Evolutionary conservation across 2,329 filamentous ascomycete species (phyloP), one percentile per base, ranked within the genome.

Genomic region (Fonsecaea nubica): DNA sequence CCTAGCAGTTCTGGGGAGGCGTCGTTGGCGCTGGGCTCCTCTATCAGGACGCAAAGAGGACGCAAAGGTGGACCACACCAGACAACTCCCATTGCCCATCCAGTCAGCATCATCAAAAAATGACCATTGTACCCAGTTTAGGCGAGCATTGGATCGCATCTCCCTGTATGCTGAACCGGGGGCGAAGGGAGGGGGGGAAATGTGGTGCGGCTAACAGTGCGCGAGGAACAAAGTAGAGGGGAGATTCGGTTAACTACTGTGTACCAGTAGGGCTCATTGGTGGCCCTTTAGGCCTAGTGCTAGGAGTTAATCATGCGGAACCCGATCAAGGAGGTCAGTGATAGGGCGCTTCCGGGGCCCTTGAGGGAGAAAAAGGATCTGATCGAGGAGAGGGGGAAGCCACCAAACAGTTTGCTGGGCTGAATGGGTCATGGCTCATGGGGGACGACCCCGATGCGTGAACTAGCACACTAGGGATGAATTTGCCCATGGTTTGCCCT

Each of bases 281-380:
- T 59, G 33, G 30, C 57, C 12, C 30, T 36, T 25, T 25, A 25
- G 25, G 25, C 25, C 25, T 18, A n/a, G 15, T 40, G 57, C 57
- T 30, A 30, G 32, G 32, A 42, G 36, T 25, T 7, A 12, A 9
- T 42, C 56, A 45, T 32, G 58, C 38, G 42, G 50, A 53, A 36
- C 58, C 38, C 40, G 42, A 50, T 52, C 33, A 53, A 15, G 42
- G 53, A 40, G 25, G n/a, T 6, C 54, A 36, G 3, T 53, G 58
- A 61, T 53, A 53, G 45, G 58, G 42, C 45, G 48, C 58, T 61
- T 50, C 30, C 32, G 52, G 53, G 32, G 53, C 42, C 42, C 40
- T 18, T 58, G 56, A 62, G 32, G 33, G 38, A 58, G 35, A 42
- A 50, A 38, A 21, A 55, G 48, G 63, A 65, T 65, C 63, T 42